Evolutionary conservation across 176 grass and related monocot genomes (phyloP).

Genomic region (Stipa capillata): DNA sequence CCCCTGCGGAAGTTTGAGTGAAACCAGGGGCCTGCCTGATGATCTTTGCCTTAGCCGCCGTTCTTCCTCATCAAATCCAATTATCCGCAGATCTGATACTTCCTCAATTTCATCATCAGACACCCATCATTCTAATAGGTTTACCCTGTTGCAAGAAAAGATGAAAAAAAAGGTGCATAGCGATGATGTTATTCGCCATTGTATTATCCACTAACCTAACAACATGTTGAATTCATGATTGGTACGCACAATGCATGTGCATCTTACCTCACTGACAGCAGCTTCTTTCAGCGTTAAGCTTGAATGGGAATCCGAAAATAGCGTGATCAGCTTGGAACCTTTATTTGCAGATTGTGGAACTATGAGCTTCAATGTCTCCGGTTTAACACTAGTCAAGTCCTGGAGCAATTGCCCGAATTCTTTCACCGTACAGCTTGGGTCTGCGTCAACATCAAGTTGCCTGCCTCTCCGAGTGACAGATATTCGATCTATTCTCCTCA

Average conservation of each 20-base stretch:
- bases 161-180: not conserved
- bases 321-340: constrained; percentile 69
- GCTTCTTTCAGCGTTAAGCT: constrained; percentile 61
- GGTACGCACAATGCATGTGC: not conserved
- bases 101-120: constrained; percentile 82
- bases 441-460: constrained; percentile 58
- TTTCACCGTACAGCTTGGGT: constrained; percentile 62
- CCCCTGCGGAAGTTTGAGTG: constrained; percentile 77
- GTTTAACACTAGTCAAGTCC: constrained; percentile 76
- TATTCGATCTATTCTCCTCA: constrained; percentile 37
- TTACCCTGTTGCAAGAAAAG: constrained; percentile 47
- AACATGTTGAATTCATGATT: not conserved
- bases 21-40: constrained; percentile 33
- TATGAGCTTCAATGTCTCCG: constrained; percentile 81
- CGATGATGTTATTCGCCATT: constrained; percentile 5
- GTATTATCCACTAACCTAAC: not conserved
- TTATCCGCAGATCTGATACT: constrained; percentile 77
- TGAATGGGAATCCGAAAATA: constrained; percentile 54
- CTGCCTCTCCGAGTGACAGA: constrained; percentile 78
- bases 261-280: constrained; percentile 53
- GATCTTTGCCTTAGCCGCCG: constrained; percentile 49
- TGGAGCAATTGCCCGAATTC: constrained; percentile 76
- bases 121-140: constrained; percentile 85
- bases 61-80: constrained; percentile 98
- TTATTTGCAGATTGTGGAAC: constrained; percentile 60